Conservation (phyloP, 2,329 filamentous ascomycete species). For the Zasmidium citrigriseum region DNA sequence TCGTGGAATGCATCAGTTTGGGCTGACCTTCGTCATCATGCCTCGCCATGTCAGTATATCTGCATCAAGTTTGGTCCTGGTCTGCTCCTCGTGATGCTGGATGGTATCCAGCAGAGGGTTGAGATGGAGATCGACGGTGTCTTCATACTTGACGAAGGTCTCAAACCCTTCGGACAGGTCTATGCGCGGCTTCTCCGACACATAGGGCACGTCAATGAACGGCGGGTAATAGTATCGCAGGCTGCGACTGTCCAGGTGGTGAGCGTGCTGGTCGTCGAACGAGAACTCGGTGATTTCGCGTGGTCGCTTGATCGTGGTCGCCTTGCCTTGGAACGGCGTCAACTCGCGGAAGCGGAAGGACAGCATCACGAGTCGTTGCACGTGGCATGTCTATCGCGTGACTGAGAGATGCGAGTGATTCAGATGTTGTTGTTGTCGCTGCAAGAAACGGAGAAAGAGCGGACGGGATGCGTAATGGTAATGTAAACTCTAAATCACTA, state of each 20-base stretch:
- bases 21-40: slow-evolving; percentile 90
- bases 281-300: slow-evolving; percentile 92
- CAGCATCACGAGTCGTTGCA: slow-evolving; percentile 7
- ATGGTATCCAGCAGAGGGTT: slow-evolving; percentile 80
- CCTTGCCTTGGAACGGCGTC: slow-evolving; percentile 65
- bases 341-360: slow-evolving; percentile 69
- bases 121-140: slow-evolving; percentile 86
- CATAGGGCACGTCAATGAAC: slow-evolving; percentile 29
- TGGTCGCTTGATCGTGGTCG: slow-evolving; percentile 72
- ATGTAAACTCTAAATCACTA: not conserved
- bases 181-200: slow-evolving; percentile 47
- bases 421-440: not conserved
- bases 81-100: slow-evolving; percentile 68
- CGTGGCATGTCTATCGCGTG: not conserved
- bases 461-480: not conserved
- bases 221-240: slow-evolving; percentile 62
- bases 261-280: slow-evolving; percentile 80
- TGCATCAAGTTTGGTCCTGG: slow-evolving; percentile 53
- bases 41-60: slow-evolving; percentile 92
- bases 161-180: slow-evolving; percentile 82
- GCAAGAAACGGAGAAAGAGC: not conserved
- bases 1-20: not conserved
- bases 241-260: slow-evolving; percentile 71
- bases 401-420: not conserved
- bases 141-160: slow-evolving; percentile 71